Evolutionary conservation across 306 rosid genomes (phyloP).

Genomic region (Styphnolobium japonicum): DNA sequence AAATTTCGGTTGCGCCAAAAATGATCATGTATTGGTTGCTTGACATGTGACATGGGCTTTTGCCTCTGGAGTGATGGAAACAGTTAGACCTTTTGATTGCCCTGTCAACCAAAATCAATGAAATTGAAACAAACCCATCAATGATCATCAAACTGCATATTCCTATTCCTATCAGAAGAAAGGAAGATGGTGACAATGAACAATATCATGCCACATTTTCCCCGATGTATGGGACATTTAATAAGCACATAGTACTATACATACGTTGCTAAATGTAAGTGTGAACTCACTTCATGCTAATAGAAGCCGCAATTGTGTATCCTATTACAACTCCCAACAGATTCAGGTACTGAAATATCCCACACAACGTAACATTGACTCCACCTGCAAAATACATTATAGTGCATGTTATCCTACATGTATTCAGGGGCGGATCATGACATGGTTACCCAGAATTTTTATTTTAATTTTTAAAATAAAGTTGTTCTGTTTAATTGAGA

Average conservation of each 20-base stretch:
- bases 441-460: neutral
- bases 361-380: constrained; percentile 35
- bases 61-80: constrained; percentile 33
- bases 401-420: neutral
- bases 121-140: neutral
- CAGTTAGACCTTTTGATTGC: constrained; percentile 53
- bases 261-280: neutral
- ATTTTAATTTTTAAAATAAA: neutral
- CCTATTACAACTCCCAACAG: constrained; percentile 54
- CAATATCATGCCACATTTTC: neutral
- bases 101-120: constrained; percentile 31
- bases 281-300: constrained; percentile 57
- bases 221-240: neutral
- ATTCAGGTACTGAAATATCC: constrained; percentile 49
- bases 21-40: constrained; percentile 45
- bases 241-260: neutral
- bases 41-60: constrained; percentile 53
- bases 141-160: neutral
- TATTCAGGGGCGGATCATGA: neutral
- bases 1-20: constrained; percentile 39
- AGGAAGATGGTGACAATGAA: neutral
- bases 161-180: neutral
- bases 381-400: constrained; percentile 45
- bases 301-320: constrained; percentile 62
- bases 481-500: neutral